Evolutionary conservation across 2,329 filamentous ascomycete species (phyloP).

Genomic region (Arthroderma sp.): DNA sequence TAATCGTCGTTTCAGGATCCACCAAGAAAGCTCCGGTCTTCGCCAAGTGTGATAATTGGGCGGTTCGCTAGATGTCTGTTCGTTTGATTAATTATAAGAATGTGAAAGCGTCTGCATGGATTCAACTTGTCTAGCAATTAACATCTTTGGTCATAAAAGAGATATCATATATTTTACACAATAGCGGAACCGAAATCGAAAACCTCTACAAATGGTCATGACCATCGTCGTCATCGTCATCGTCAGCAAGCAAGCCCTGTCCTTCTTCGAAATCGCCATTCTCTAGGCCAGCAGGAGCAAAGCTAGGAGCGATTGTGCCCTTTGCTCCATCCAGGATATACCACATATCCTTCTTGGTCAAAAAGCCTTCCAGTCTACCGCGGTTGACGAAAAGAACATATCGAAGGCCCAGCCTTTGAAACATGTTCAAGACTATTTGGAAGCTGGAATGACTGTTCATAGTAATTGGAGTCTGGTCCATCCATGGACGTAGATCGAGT

Average conservation of each 20-base stretch:
- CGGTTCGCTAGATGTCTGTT: too few relatives aligned
- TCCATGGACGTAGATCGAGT: constrained; percentile 88
- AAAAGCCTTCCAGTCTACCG: constrained; percentile 65
- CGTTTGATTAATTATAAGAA: too few relatives aligned
- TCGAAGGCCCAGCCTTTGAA: constrained; percentile 81
- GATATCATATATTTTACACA: too few relatives aligned
- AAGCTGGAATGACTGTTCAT: constrained; percentile 63
- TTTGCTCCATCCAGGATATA: constrained; percentile 73
- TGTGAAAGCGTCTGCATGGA: too few relatives aligned
- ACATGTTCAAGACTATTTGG: constrained; percentile 79
- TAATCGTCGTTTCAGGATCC: too few relatives aligned
- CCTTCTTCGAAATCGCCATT: constrained; percentile 21
- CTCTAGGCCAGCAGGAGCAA: constrained; percentile 17
- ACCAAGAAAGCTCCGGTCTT: too few relatives aligned
- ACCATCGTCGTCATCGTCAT: constrained; percentile 13
- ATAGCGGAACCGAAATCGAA: too few relatives aligned
- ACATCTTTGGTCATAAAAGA: too few relatives aligned
- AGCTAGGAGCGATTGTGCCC: constrained; percentile 29
- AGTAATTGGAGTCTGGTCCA: constrained; percentile 96
- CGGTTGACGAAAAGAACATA: constrained; percentile 81
- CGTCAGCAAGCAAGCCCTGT: constrained; percentile 24
- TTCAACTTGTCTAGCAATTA: too few relatives aligned
- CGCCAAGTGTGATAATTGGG: too few relatives aligned
- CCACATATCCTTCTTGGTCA: constrained; percentile 98
- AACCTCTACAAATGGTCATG: too few relatives aligned